phyloP scores from a whole-genome alignment of 352 stramenopile genomes.

The Phytophthora sansomeana region DNA sequence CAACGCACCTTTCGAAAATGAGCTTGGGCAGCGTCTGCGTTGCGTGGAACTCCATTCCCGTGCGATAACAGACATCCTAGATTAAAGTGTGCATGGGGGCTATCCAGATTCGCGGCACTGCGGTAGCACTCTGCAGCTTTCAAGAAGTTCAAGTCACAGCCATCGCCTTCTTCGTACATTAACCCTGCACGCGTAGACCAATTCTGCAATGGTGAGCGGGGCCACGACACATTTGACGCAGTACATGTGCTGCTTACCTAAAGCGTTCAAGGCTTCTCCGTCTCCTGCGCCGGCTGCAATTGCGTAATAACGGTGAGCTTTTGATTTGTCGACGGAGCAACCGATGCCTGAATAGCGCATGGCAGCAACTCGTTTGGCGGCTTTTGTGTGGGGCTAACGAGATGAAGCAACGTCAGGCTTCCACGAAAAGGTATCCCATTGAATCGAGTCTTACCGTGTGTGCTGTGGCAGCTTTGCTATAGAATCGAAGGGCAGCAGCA shows the following conservation, averaged over 20 bases:
- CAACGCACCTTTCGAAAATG: conserved; percentile 66
- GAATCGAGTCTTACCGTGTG: conserved; percentile 20
- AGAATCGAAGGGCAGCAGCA: conserved; percentile 64
- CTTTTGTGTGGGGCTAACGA: conserved; percentile 46
- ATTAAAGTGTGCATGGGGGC: conserved; percentile 81
- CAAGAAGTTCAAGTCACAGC: conserved; percentile 71
- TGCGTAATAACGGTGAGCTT: conserved; percentile 61
- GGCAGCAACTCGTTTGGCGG: conserved; percentile 60
- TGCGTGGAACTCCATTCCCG: conserved; percentile 70
- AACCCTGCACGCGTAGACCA: conserved; percentile 25
- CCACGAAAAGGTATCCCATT: background rate
- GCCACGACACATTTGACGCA: background rate
- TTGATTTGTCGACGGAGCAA: conserved; percentile 54
- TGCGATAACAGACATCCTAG: conserved; percentile 68
- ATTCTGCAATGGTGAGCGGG: background rate
- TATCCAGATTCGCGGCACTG: conserved; percentile 49
- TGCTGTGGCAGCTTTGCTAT: conserved; percentile 57
- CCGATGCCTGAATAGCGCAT: conserved; percentile 75
- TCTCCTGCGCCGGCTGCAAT: conserved; percentile 64
- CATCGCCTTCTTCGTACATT: conserved; percentile 84
- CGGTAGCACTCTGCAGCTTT: conserved; percentile 67
- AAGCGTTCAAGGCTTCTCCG: conserved; percentile 70
- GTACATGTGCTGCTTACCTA: conserved; percentile 43
- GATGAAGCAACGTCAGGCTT: background rate
- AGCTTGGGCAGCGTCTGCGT: conserved; percentile 59